A percentile compares a stretch with the other conserved stretches of the same genome.
phyloP scores from a whole-genome alignment of 306 rosid genomes.

The Carpinus fangiana region DNA sequence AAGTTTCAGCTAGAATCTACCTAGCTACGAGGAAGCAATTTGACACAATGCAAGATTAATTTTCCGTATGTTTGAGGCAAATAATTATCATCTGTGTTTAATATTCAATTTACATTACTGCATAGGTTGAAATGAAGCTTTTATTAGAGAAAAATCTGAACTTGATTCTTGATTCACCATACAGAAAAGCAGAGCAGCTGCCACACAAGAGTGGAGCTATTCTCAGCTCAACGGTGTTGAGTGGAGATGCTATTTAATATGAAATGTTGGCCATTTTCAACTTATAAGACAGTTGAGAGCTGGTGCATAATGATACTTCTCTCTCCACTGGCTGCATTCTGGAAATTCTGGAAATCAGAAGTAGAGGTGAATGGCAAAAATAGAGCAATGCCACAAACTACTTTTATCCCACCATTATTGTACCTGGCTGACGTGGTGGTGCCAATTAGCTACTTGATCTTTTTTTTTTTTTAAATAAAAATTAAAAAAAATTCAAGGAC shows the following conservation, averaged over 20 bases:
- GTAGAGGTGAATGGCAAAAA: not conserved
- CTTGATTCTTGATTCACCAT: not conserved
- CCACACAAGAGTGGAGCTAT: slow-evolving; percentile 16
- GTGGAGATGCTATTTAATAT: not conserved
- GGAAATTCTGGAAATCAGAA: slow-evolving; percentile 14
- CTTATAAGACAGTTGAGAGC: not conserved
- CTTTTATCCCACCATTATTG: not conserved
- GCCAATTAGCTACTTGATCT: not conserved
- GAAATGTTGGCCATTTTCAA: slow-evolving; percentile 7
- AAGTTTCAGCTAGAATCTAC: not conserved
- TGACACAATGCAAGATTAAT: too few relatives aligned
- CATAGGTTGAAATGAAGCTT: not conserved
- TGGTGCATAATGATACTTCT: not conserved
- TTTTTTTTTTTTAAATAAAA: too few relatives aligned
- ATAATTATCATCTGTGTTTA: not conserved
- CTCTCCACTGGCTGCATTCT: not conserved
- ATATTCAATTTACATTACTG: not conserved
- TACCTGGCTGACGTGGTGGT: not conserved
- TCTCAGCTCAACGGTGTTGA: slow-evolving; percentile 3
- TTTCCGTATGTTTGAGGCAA: too few relatives aligned
- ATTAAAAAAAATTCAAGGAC: too few relatives aligned
- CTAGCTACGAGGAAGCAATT: too few relatives aligned
- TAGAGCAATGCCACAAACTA: not conserved
- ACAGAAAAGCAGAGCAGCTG: slow-evolving; percentile 11
- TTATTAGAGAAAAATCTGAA: not conserved